Base-by-base conservation (phyloP, 805 yeast species). In the Pichia gijzeniarum region DNA sequence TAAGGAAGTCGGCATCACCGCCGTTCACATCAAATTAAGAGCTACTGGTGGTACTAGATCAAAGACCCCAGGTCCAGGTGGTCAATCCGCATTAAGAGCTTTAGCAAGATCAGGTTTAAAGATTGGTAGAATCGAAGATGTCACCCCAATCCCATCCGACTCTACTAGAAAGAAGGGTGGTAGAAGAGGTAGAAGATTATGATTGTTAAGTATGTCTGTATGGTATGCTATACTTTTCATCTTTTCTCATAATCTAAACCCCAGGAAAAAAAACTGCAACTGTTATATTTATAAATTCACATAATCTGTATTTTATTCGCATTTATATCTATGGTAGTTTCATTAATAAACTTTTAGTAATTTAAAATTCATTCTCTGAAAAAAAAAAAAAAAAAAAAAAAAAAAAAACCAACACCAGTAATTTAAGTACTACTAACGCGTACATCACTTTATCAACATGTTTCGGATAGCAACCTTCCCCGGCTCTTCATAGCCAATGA, bases 111-210 rank as follows among this genome's bases (percentile, higher is more conserved):
- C 98, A 61, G 99, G 99, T 73, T 81, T 93, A 76, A 90, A 95
- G 84, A 93, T 93, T 62, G 99, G 99, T 68, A 89, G 99, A 79
- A 93, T 93, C 65, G 99, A 95, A 82, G 99, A 93, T 75, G 99
- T 93, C 63, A 93, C 99, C 64, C 99, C 99, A 75, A 90, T 93
- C 67, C 99, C 99, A 75, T 93, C 99, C 63, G 99, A 93, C 77
- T 90, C 98, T 68, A 95, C 99, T 75, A 93, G 99, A 85, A 87
- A 91, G 88, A 95, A 93, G 95, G 99, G 99, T 88, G 99, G 99
- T 87, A 93, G 99, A 82, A 90, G 99, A 84, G 99, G 99, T 91
- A 91, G 99, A 85, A 89, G 99, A 86, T 85, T 90, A 54, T 64
- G 59, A 63, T 52, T 54, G 39, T 44, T 47, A 27, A 31, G 33